These are phyloP conservation scores for Effrenium voratum DNA, from an alignment of 73 alveolate species.

Conservation along the genomic window DNA sequence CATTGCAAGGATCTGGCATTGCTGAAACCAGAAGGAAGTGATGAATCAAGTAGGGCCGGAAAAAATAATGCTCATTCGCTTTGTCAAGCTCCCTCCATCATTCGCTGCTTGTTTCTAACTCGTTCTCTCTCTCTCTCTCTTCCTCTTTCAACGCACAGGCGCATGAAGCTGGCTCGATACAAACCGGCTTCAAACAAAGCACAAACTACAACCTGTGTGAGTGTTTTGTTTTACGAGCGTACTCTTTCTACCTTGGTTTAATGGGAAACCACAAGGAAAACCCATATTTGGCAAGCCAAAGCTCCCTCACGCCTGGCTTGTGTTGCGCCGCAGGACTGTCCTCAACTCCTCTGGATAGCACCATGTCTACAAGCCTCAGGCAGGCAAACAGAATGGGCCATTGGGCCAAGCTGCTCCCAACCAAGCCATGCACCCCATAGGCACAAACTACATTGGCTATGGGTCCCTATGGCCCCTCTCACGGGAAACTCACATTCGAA, in stretches of 20 bases:
- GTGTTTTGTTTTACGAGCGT: background rate
- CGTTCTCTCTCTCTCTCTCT: too few species aligned
- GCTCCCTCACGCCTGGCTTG: constrained; percentile 5
- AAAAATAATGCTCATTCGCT: too few species aligned
- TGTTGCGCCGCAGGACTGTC: background rate
- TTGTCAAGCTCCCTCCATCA: too few species aligned
- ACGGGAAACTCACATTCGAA: too few species aligned
- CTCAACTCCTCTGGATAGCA: background rate
- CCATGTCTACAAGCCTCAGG: constrained; percentile 54
- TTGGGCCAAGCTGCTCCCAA: background rate
- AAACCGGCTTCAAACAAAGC: background rate
- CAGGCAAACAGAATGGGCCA: background rate
- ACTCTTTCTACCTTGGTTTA: background rate
- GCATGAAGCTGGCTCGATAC: background rate
- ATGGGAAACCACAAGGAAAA: background rate
- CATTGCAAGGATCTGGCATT: too few species aligned
- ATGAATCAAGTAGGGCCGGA: too few species aligned
- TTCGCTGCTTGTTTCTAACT: too few species aligned
- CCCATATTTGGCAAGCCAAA: background rate
- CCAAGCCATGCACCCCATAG: too few species aligned
- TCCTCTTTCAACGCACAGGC: too few species aligned
- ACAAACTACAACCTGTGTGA: background rate
- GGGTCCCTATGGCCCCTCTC: too few species aligned
- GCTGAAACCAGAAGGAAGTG: too few species aligned
- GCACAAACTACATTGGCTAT: too few species aligned